phyloP scores from a whole-genome alignment of 169 alveolate species.

The Plasmodium knowlesi region DNA sequence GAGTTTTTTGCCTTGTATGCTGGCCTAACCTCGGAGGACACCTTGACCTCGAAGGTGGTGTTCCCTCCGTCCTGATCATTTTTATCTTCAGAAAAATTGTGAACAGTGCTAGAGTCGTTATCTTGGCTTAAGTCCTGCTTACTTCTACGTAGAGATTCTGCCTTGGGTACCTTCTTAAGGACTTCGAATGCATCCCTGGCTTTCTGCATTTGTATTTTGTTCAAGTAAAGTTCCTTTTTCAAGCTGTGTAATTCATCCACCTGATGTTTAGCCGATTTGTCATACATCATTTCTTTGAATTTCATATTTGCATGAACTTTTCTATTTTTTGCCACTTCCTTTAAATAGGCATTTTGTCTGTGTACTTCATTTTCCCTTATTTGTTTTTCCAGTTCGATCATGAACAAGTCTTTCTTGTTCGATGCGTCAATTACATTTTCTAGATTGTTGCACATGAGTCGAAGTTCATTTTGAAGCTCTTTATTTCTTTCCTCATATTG shows the following conservation, averaged over 20 bases:
- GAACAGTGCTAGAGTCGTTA: background rate
- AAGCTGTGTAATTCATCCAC: constrained; percentile 41
- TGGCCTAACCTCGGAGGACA: constrained; percentile 11
- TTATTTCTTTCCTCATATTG: constrained; percentile 74
- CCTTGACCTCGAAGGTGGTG: background rate
- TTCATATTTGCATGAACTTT: constrained; percentile 67
- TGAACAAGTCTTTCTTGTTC: constrained; percentile 71
- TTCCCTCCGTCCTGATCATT: constrained; percentile 21
- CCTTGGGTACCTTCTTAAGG: constrained; percentile 47
- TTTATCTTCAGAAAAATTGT: constrained; percentile 24
- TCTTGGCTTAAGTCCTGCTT: background rate
- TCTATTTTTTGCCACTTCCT: constrained; percentile 76
- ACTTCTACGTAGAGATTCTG: background rate
- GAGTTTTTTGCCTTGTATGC: constrained; percentile 1
- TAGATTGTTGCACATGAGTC: constrained; percentile 69
- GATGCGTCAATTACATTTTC: constrained; percentile 76
- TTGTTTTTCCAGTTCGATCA: constrained; percentile 72
- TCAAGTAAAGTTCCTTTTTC: constrained; percentile 70
- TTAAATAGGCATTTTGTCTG: constrained; percentile 70
- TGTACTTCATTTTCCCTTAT: constrained; percentile 75
- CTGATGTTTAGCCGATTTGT: constrained; percentile 52
- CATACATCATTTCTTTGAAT: constrained; percentile 72
- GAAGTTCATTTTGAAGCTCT: constrained; percentile 63
- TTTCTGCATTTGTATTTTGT: constrained; percentile 68
- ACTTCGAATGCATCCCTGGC: constrained; percentile 74